phyloP scores from a whole-genome alignment of 2,329 filamentous ascomycete genomes.

The Scortechinia acanthostroma region DNA sequence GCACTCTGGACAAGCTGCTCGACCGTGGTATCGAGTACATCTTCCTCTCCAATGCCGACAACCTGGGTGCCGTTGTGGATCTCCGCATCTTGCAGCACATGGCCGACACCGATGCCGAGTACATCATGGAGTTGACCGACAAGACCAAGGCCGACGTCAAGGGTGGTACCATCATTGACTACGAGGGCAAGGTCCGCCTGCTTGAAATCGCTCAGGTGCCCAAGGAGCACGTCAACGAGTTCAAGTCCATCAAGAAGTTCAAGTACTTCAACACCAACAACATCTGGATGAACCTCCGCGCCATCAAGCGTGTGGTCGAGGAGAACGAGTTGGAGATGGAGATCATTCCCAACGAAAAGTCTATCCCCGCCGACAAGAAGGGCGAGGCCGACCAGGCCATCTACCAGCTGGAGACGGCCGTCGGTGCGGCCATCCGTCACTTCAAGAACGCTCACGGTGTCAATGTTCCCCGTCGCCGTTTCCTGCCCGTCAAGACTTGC shows the following conservation, averaged over 20 bases:
- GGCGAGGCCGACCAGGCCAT: conserved; percentile 97
- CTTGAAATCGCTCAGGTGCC: conserved; percentile 98
- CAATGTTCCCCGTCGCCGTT: conserved; percentile 93
- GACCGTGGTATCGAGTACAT: conserved; percentile 93
- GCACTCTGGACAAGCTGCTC: conserved; percentile 91
- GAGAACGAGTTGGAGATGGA: conserved; percentile 98
- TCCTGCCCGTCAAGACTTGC: conserved; percentile 99
- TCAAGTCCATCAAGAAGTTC: conserved; percentile 99
- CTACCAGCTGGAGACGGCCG: conserved; percentile 95
- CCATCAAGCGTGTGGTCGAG: conserved; percentile 97
- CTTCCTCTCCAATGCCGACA: conserved; percentile 98
- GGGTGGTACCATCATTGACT: conserved; percentile 99
- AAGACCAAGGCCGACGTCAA: conserved; percentile 99
- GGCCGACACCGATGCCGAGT: conserved; percentile 93
- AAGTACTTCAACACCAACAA: conserved; percentile 99
- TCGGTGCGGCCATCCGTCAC: conserved; percentile 96
- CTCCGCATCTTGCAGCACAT: conserved; percentile 98
- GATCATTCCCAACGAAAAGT: conserved; percentile 99
- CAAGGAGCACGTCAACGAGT: conserved; percentile 99
- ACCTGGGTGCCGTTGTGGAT: conserved; percentile 94
- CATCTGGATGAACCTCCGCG: conserved; percentile 98
- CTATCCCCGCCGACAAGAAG: conserved; percentile 98
- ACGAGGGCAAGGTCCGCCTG: conserved; percentile 91
- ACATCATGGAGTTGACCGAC: conserved; percentile 99
- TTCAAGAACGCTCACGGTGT: conserved; percentile 98